Evolutionary conservation across 1,139 yeast species (phyloP).

Genomic region (Blastobotrys apis): DNA sequence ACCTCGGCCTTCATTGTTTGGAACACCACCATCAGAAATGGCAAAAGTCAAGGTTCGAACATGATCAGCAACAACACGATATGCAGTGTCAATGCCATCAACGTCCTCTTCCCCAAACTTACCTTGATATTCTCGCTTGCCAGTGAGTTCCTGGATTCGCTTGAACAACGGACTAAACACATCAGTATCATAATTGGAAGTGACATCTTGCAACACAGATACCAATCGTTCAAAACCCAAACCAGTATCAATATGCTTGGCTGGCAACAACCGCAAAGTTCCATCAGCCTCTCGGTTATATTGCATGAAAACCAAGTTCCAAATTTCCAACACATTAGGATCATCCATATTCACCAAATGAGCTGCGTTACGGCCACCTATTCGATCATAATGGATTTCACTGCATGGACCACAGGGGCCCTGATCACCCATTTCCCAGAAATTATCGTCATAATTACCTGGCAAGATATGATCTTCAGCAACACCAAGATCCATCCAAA

Average conservation of each 20-base stretch:
- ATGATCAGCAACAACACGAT: constrained; percentile 97
- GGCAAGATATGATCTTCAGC: constrained; percentile 89
- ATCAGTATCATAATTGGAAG: constrained; percentile 94
- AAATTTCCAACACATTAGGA: constrained; percentile 93
- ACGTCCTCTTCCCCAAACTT: constrained; percentile 86
- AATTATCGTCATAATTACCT: constrained; percentile 85
- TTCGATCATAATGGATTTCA: constrained; percentile 94
- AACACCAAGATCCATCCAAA: constrained; percentile 86
- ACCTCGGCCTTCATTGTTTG: constrained; percentile 98
- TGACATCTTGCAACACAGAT: constrained; percentile 83
- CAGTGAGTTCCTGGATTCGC: constrained; percentile 86
- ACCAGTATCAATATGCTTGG: constrained; percentile 95
- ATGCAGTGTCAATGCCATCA: constrained; percentile 96
- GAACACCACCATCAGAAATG: constrained; percentile 97
- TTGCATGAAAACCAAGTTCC: constrained; percentile 97
- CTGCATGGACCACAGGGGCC: constrained; percentile 99
- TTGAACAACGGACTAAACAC: constrained; percentile 85
- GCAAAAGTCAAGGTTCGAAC: constrained; percentile 96
- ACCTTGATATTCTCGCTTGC: constrained; percentile 86
- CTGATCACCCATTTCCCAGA: constrained; percentile 99
- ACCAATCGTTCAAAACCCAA: constrained; percentile 98
- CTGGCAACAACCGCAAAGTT: constrained; percentile 78
- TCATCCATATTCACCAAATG: constrained; percentile 89
- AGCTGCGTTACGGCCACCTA: constrained; percentile 96
- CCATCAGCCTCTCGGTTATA: constrained; percentile 90